Evolutionary conservation across 176 grass and related monocot species (phyloP), one percentile per base, ranked within the genome.

Genomic region (Hyparrhenia diplandra): DNA sequence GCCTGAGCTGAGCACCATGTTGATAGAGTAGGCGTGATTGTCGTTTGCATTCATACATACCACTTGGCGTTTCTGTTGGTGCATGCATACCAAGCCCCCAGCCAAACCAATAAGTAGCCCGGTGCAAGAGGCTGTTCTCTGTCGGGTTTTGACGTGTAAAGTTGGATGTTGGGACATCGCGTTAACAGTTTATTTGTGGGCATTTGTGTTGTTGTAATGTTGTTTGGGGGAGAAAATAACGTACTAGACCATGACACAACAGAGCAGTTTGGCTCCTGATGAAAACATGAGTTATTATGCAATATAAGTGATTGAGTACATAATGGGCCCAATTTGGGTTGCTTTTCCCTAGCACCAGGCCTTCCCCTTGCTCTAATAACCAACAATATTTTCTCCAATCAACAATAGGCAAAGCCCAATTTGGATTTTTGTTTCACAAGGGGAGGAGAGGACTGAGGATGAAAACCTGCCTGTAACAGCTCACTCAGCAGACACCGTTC

Each of bases 101-200:
- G 31, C 63, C 87, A 72, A 20, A 67, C 46, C 59, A 79, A 83
- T 24, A 25, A 27, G 71, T 82, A 89, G 77, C 58, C 10, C 14
- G 65, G 64, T 74, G 75, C 68, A 46, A 80, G 76, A 70, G 46
- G 51, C 32, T 37, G 24, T 75, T 67, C 24, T 37, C 40, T 2
- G 41, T 34, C 49, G 75, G 21, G 3, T 64, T 51, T 14, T 16
- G 24, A 12, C 18, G 13, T 76, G 64, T 72, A 14, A 67, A 30
- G 9, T 79, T 64, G 36, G 34, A 34, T 58, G 71, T 35, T 29
- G 73, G 73, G 43, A 28, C 13, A 10, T 21, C 16, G 35, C 14
- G 47, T 41, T 45, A 10, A 40, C 41, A 58, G 13, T 29, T 7
- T 54, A 20, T 54, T 71, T 66, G 20, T 40, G 13, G 21, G 1